A percentile compares a stretch with the other conserved stretches of the same genome.
phyloP scores from a whole-genome alignment of 345 rosid species.

The Lenwebbia sp. region DNA sequence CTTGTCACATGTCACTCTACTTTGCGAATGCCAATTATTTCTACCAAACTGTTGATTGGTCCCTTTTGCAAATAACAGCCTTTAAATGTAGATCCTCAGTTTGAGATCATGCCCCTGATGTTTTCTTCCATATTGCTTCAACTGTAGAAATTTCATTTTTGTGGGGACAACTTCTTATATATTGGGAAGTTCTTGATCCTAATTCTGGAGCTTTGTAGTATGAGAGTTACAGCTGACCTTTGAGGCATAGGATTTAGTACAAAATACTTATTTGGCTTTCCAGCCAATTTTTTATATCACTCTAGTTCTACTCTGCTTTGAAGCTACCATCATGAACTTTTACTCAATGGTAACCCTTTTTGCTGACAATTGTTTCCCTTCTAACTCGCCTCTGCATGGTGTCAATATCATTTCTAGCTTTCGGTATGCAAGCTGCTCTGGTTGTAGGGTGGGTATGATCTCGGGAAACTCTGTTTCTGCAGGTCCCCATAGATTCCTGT shows the following conservation, averaged over 20 bases:
- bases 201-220: neutral
- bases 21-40: neutral
- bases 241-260: neutral
- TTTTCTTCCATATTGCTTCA: neutral
- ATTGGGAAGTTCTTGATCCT: neutral
- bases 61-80: neutral
- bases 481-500: constrained; percentile 94
- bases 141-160: neutral
- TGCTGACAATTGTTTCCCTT: neutral
- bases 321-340: neutral
- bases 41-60: neutral
- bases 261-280: neutral
- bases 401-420: neutral
- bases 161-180: neutral
- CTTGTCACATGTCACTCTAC: neutral
- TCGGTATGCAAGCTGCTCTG: neutral
- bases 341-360: neutral
- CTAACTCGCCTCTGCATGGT: neutral
- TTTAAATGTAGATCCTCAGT: neutral
- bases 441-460: neutral
- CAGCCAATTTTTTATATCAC: neutral
- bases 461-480: constrained; percentile 4
- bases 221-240: neutral
- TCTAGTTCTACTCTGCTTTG: neutral
- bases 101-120: neutral